Evolutionary conservation across 768 basidiomycete species (phyloP).

Genomic region (Tylopilus subfusipes): DNA sequence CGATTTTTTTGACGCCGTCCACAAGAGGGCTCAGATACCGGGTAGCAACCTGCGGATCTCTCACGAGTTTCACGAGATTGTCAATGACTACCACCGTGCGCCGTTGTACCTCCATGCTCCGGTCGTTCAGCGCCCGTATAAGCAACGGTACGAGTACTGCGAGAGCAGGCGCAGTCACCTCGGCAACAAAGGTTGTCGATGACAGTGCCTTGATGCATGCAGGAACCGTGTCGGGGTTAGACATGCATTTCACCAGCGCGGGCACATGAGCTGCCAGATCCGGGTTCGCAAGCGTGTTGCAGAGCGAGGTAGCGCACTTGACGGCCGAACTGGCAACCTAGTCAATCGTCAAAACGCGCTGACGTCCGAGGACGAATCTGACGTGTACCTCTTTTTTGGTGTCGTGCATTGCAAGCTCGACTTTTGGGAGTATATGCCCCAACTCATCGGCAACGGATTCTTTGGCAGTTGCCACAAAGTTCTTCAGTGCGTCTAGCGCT

Average conservation of each 20-base stretch:
- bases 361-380: slow-evolving; percentile 12
- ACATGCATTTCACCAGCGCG: slow-evolving; percentile 91
- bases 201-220: slow-evolving; percentile 94
- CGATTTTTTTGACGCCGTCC: slow-evolving; percentile 88
- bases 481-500: slow-evolving; percentile 80
- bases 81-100: slow-evolving; percentile 92
- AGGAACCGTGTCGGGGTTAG: slow-evolving; percentile 81
- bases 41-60: slow-evolving; percentile 86
- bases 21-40: slow-evolving; percentile 83
- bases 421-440: slow-evolving; percentile 75
- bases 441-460: slow-evolving; percentile 82
- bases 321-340: slow-evolving; percentile 83
- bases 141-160: slow-evolving; percentile 94
- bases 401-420: slow-evolving; percentile 92
- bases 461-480: slow-evolving; percentile 62
- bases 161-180: slow-evolving; percentile 94
- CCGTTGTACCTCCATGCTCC: slow-evolving; percentile 95
- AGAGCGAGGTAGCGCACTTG: slow-evolving; percentile 88
- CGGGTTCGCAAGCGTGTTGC: slow-evolving; percentile 87
- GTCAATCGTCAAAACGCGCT: slow-evolving; percentile 8
- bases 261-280: slow-evolving; percentile 89
- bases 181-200: slow-evolving; percentile 93
- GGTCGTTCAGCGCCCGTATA: slow-evolving; percentile 86
- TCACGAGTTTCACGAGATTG: slow-evolving; percentile 96
- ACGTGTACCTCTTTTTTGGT: slow-evolving; percentile 81